A percentile compares a stretch with the other conserved stretches of the same genome.
Conservation (phyloP, 352 stramenopile genomes). For the Pythium volutum region DNA sequence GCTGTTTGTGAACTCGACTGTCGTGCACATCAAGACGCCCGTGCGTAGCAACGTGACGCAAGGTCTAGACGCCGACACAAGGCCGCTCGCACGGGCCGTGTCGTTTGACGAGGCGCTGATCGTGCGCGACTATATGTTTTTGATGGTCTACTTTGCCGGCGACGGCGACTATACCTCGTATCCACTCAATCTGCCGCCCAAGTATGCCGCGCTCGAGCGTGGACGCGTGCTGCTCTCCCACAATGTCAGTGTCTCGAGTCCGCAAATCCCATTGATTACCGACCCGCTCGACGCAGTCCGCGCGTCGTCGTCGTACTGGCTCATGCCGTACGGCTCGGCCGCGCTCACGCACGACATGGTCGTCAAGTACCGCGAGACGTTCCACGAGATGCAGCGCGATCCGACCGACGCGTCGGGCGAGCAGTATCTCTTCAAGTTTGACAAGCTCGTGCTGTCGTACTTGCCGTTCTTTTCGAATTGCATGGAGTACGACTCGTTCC, state of each 20-base stretch:
- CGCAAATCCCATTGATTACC: constrained; percentile 66
- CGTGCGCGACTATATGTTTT: constrained; percentile 89
- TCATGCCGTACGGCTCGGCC: constrained; percentile 68
- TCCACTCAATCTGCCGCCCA: constrained; percentile 94
- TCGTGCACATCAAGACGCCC: constrained; percentile 76
- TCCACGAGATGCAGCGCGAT: constrained; percentile 86
- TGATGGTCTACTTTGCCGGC: constrained; percentile 72
- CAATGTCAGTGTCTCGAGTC: constrained; percentile 85
- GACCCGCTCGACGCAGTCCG: constrained; percentile 65
- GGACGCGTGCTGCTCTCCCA: constrained; percentile 93
- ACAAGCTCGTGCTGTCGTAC: constrained; percentile 91
- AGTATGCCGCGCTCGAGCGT: constrained; percentile 91
- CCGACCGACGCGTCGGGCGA: constrained; percentile 33
- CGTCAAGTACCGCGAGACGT: constrained; percentile 95
- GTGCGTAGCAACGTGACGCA: constrained; percentile 69
- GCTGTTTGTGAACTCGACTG: constrained; percentile 93
- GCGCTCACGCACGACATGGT: constrained; percentile 84
- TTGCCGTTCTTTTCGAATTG: constrained; percentile 97
- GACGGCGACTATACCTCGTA: constrained; percentile 64
- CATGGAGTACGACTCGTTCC: constrained; percentile 94
- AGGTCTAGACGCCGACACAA: constrained; percentile 55
- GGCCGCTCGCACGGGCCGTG: constrained; percentile 76
- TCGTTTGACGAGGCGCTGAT: constrained; percentile 83
- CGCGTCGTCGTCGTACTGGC: constrained; percentile 55
- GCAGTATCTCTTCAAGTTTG: constrained; percentile 73